Evolutionary conservation across 208 protist species (phyloP), one percentile per base, ranked within the genome.

Genomic region (Borovskyia barvae): DNA sequence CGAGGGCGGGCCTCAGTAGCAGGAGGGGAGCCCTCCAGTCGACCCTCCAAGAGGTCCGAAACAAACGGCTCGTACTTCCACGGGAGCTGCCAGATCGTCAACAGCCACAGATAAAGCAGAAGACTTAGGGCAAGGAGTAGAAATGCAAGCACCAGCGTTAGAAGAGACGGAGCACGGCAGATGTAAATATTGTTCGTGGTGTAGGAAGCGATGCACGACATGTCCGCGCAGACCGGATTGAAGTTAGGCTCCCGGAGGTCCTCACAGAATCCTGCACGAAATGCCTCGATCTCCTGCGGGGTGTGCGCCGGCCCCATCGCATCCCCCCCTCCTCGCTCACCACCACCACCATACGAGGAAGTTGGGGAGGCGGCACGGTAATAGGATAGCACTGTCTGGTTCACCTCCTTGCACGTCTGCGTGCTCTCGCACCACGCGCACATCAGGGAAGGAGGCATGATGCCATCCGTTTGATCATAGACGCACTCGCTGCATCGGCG

Each of bases 151-250:
- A 81, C 40, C 12, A 87, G 48, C 5, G 65, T 57, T 5, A 69
- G 22, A 48, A 83, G 66, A 14, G 68, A 37, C 5, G 49, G 39
- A 3, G 59, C 55, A 7, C 80, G 75, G 55, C 80, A 87, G n/a
- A 87, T 75, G 59, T 87, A 87, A 66, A 82, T 83, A 40, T 87
- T 87, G 66, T 83, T 81, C 5, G 80, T 83, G 12, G 64, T 75
- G 28, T 53, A 43, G 19, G 80, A 70, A 3, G 76, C 80, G 20
- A 36, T 14, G 36, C 80, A 87, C 6, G 29, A 61, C 75, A 81
- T 87, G 41, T 87, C 80, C 0, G 75, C 66, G 62, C 80, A 87
- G 2, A 36, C 52, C 17, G 67, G 45, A 30, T 79, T 79, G 39
- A 72, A 32, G 33, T 55, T 40, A 8, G 52, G 59, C 41, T 79